Evolutionary conservation across 192 early-diverging fungal genomes (phyloP).

Genomic region (Coemansia sp.): DNA sequence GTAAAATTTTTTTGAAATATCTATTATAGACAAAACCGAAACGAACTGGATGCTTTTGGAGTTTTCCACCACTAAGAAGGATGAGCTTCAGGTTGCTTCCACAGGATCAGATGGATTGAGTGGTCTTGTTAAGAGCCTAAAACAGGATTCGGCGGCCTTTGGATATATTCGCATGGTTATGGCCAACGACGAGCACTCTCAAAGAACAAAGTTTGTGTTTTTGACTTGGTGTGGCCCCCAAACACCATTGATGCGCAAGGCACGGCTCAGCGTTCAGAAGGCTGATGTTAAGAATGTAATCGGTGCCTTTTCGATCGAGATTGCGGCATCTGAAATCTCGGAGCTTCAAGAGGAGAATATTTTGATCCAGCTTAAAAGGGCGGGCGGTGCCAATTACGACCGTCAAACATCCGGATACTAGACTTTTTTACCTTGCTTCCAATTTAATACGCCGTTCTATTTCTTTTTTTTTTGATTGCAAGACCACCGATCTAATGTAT

Average conservation of each 20-base stretch:
- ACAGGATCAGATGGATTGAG: slow-evolving; percentile 62
- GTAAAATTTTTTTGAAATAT: slow-evolving; percentile 14
- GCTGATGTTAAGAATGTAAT: slow-evolving; percentile 73
- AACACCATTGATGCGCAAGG: slow-evolving; percentile 76
- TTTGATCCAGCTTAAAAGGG: slow-evolving; percentile 65
- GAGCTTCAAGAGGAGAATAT: slow-evolving; percentile 69
- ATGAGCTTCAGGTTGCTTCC: slow-evolving; percentile 46
- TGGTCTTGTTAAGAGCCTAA: slow-evolving; percentile 62
- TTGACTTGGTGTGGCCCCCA: slow-evolving; percentile 67
- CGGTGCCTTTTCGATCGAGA: slow-evolving; percentile 69
- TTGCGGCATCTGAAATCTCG: slow-evolving; percentile 58
- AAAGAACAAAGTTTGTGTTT: slow-evolving; percentile 65
- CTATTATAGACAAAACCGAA: slow-evolving; percentile 54
- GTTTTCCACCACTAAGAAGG: slow-evolving; percentile 55
- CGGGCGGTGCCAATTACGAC: slow-evolving; percentile 58
- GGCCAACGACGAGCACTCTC: slow-evolving; percentile 59
- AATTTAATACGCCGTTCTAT: too few species aligned
- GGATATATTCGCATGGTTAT: slow-evolving; percentile 66
- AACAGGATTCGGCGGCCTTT: slow-evolving; percentile 70
- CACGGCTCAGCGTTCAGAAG: slow-evolving; percentile 76
- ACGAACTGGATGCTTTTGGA: slow-evolving; percentile 65
- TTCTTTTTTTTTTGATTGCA: too few species aligned
- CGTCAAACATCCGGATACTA: slow-evolving; percentile 53
- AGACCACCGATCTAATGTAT: too few species aligned
- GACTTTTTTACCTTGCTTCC: slow-evolving; percentile 5